A percentile compares a stretch with the other conserved stretches of the same genome.
These are phyloP conservation scores for Kodamaea fungicola DNA, from an alignment of 1,139 yeast genomes.

Conservation along the genomic window DNA sequence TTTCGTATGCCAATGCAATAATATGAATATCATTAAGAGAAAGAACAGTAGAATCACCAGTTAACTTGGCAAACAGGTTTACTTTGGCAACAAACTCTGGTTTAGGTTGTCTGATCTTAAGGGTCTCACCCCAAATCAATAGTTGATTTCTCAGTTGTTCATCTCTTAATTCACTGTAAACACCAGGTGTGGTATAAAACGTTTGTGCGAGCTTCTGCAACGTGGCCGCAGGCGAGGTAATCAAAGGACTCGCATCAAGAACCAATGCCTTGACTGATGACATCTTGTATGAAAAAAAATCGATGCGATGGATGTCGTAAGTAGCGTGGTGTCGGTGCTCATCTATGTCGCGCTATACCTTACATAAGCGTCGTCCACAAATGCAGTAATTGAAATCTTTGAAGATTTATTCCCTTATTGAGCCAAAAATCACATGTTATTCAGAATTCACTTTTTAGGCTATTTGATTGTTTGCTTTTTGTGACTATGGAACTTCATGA, in stretches of 20 bases:
- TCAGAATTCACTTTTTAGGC: too few relatives aligned
- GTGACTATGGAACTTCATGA: too few relatives aligned
- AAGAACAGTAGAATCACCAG: conserved; percentile 88
- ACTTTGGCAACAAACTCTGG: conserved; percentile 62
- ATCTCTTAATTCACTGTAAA: conserved; percentile 80
- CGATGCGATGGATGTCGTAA: not conserved
- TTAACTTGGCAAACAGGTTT: conserved; percentile 70
- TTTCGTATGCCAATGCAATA: conserved; percentile 84
- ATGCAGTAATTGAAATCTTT: too few relatives aligned
- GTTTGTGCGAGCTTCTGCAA: conserved; percentile 64
- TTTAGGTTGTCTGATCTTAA: conserved; percentile 73
- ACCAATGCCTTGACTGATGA: conserved; percentile 52
- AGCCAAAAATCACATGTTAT: too few relatives aligned
- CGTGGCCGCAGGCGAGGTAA: conserved; percentile 78
- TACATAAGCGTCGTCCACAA: too few relatives aligned
- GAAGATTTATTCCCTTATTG: too few relatives aligned
- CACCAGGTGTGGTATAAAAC: conserved; percentile 91
- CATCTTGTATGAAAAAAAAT: too few relatives aligned
- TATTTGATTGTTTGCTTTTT: too few relatives aligned
- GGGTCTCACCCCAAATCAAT: conserved; percentile 67
- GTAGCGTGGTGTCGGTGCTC: too few relatives aligned
- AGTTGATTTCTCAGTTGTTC: conserved; percentile 78
- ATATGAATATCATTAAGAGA: conserved; percentile 91
- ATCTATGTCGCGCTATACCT: too few relatives aligned
- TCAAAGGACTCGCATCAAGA: conserved; percentile 92